Conservation (phyloP, 805 yeast genomes). For the Wickerhamiella azyma region DNA sequence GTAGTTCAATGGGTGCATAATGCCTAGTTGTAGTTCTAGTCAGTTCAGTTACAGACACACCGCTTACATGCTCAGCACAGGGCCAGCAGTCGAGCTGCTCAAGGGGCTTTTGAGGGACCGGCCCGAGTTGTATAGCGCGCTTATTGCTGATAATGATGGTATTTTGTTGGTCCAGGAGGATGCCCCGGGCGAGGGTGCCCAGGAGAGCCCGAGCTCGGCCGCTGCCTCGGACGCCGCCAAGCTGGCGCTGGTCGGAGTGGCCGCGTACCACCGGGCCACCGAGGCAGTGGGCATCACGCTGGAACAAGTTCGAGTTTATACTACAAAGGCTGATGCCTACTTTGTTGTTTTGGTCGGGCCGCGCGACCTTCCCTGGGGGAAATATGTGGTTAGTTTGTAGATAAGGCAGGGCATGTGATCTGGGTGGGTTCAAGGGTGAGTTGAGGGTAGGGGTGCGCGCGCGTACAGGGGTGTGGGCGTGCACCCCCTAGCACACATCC, state of each 20-base stretch:
- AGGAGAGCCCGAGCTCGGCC: no score
- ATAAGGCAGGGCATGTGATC: no score
- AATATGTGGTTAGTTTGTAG: not conserved
- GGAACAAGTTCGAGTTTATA: not conserved
- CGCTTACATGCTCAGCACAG: constrained; percentile 7
- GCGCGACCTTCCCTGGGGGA: constrained; percentile 4
- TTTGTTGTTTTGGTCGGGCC: constrained; percentile 2
- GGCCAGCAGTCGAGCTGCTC: constrained; percentile 5
- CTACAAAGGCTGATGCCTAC: not conserved
- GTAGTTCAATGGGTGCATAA: no score
- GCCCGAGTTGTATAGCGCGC: not conserved
- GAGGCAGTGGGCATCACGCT: not conserved
- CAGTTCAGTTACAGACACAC: no score
- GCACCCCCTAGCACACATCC: no score
- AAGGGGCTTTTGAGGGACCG: not conserved
- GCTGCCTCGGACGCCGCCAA: not conserved
- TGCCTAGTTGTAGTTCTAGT: no score
- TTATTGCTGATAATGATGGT: not conserved
- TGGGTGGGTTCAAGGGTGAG: no score
- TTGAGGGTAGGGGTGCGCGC: no score
- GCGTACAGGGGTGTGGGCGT: no score
- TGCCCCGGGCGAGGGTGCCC: no score
- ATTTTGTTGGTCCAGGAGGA: not conserved
- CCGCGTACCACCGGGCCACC: not conserved
- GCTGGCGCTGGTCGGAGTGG: constrained; percentile 1